Conservation (phyloP, 176 grass and related monocot genomes). For the Musa beccarii region DNA sequence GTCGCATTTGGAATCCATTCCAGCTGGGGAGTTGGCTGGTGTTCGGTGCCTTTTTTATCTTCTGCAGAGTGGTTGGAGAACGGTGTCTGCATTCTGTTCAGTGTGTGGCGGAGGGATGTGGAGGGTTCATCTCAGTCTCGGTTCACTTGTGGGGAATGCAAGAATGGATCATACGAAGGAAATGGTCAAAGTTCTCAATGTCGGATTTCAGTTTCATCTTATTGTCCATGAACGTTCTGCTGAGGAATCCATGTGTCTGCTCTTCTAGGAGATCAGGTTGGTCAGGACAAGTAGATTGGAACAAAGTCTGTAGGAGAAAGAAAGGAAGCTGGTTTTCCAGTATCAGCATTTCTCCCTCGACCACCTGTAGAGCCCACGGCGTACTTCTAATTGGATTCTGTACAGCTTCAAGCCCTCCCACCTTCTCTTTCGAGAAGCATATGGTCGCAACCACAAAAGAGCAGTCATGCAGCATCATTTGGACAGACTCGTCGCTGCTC, state of each 20-base stretch:
- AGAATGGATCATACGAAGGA: slow-evolving; percentile 29
- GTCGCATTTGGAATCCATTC: slow-evolving; percentile 20
- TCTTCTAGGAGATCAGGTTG: neutral
- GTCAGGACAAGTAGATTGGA: neutral
- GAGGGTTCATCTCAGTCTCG: no score
- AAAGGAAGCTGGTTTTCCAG: slow-evolving; percentile 15
- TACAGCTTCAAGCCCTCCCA: neutral
- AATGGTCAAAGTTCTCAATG: slow-evolving; percentile 8
- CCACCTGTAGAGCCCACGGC: no score
- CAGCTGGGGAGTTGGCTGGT: no score
- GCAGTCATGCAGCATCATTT: slow-evolving; percentile 17
- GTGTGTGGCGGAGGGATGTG: no score
- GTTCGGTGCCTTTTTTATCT: no score
- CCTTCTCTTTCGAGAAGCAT: neutral
- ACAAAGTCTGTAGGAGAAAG: slow-evolving; percentile 14
- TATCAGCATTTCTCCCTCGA: no score
- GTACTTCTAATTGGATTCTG: neutral
- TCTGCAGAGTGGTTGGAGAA: no score
- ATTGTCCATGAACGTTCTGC: neutral
- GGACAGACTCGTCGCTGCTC: neutral
- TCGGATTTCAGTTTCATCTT: neutral
- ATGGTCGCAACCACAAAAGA: slow-evolving; percentile 23
- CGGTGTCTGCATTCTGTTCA: no score
- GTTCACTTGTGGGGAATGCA: neutral
- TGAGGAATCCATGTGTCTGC: no score